Evolutionary conservation across 352 stramenopile species (phyloP), one percentile per base, ranked within the genome.

Genomic region (Lagenidium sp.): DNA sequence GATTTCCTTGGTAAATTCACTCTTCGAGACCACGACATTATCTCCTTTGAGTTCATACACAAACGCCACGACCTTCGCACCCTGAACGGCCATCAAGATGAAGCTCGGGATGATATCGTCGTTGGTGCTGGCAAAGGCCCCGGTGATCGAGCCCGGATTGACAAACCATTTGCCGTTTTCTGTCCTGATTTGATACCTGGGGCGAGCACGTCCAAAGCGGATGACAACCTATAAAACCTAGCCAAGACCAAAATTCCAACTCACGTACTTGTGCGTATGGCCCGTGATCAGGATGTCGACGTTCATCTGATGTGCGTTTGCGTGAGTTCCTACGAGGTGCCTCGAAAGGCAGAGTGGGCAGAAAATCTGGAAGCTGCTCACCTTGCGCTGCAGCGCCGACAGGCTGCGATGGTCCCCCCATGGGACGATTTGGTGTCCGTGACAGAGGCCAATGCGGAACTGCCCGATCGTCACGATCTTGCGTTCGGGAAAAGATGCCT

Each of bases 41-140:
- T 82, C 83, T 12, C 51, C 65, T 37, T 86, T 83, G 43, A 96
- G 71, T 55, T 97, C 86, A 63, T 99, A 99, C 1, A 99, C 78
- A 63, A 98, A 99, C 31, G 88, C 95, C 3, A 98, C 94, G 28
- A 98, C 83, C 58, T 98, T 98, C 29, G 50, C 53, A 1, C 90
- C 95, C 56, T 99, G 95, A 38, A 99, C 80, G n/a, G 95, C 96
- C 62, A 99, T 87, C 44, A 99, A 80, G 58, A 99, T 96, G 53
- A 99, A 99, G 35, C 93, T 98, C 18, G 96, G 95, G 25, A 76
- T 79, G 10, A 95, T 70, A 28, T 92, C 66, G 48, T 60, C 78
- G 1, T 68, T 55, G 18, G 78, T 62, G 32, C 82, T 80, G 21
- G 78, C 95, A 63, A 96, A 98, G 1, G 95, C 94, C 31, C 96